Conservation (phyloP, 306 rosid genomes). For the Prinsepia uniflora region DNA sequence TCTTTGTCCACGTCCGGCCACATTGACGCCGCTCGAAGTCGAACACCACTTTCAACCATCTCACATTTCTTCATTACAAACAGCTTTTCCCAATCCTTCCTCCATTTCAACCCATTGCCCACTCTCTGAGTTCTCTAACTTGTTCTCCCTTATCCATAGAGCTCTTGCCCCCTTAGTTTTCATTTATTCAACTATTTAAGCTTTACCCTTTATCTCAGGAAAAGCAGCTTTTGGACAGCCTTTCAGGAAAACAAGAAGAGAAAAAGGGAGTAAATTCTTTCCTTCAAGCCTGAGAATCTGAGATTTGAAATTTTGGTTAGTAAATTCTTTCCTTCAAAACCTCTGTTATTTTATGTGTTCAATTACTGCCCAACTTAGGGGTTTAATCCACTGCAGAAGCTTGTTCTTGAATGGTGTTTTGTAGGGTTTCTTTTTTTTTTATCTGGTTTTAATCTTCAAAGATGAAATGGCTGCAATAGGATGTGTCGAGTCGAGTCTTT, state of each 20-base stretch:
- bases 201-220: constrained; percentile 1
- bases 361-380: constrained; percentile 1
- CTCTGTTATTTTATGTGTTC: neutral
- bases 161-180: neutral
- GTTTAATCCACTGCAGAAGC: constrained; percentile 9
- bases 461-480: constrained; percentile 17
- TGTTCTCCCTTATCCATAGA: neutral
- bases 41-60: neutral
- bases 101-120: neutral
- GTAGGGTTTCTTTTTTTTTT: neutral
- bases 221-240: neutral
- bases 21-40: neutral
- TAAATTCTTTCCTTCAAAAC: no score
- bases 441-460: constrained; percentile 13
- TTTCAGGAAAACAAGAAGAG: constrained; percentile 16
- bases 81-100: neutral
- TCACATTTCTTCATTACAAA: neutral
- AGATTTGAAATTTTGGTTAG: neutral
- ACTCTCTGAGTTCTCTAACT: neutral
- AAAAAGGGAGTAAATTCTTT: neutral
- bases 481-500: constrained; percentile 10
- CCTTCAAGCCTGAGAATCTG: constrained; percentile 16
- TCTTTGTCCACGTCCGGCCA: constrained; percentile 8
- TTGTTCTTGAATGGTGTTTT: neutral
- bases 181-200: neutral